These are phyloP conservation scores for Pseudohalonectria lignicola DNA, from an alignment of 2,329 filamentous ascomycete species.

Conservation along the genomic window DNA sequence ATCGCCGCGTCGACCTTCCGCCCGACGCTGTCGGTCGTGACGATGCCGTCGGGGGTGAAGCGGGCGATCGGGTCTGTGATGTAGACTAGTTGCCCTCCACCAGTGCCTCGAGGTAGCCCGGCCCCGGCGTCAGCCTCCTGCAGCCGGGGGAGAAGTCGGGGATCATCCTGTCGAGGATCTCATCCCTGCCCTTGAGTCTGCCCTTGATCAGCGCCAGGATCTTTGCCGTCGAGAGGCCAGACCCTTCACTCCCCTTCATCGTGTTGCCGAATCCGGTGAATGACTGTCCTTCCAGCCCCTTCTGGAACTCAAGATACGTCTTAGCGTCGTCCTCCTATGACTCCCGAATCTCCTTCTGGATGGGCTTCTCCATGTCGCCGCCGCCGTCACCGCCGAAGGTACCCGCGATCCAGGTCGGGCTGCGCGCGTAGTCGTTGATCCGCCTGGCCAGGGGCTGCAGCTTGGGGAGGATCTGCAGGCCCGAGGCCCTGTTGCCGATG, in stretches of 20 bases:
- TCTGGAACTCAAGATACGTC: slow-evolving; percentile 48
- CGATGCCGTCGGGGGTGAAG: slow-evolving; percentile 49
- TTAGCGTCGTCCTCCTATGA: slow-evolving; percentile 48
- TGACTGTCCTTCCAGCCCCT: slow-evolving; percentile 46
- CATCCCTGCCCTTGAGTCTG: slow-evolving; percentile 40
- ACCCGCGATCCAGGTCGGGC: slow-evolving; percentile 56
- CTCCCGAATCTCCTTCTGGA: slow-evolving; percentile 38
- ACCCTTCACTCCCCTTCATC: slow-evolving; percentile 40
- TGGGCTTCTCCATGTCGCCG: slow-evolving; percentile 43
- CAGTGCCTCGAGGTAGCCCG: slow-evolving; percentile 57
- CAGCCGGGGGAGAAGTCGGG: slow-evolving; percentile 56
- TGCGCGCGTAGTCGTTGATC: slow-evolving; percentile 55
- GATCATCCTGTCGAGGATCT: slow-evolving; percentile 42
- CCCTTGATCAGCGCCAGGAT: slow-evolving; percentile 42
- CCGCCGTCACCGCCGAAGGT: slow-evolving; percentile 47
- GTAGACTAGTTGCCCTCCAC: slow-evolving; percentile 48
- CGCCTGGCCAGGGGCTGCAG: slow-evolving; percentile 34
- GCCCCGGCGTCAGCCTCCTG: slow-evolving; percentile 52
- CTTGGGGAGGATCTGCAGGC: slow-evolving; percentile 27
- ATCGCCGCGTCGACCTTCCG: slow-evolving; percentile 54
- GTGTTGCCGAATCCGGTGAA: slow-evolving; percentile 46
- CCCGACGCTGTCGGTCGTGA: slow-evolving; percentile 43
- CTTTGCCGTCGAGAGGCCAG: slow-evolving; percentile 30
- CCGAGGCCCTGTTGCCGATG: slow-evolving; percentile 26
- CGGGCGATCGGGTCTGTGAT: slow-evolving; percentile 44